phyloP scores from a whole-genome alignment of 2,329 filamentous ascomycete genomes.

The Ophiocordyceps sinensis region DNA sequence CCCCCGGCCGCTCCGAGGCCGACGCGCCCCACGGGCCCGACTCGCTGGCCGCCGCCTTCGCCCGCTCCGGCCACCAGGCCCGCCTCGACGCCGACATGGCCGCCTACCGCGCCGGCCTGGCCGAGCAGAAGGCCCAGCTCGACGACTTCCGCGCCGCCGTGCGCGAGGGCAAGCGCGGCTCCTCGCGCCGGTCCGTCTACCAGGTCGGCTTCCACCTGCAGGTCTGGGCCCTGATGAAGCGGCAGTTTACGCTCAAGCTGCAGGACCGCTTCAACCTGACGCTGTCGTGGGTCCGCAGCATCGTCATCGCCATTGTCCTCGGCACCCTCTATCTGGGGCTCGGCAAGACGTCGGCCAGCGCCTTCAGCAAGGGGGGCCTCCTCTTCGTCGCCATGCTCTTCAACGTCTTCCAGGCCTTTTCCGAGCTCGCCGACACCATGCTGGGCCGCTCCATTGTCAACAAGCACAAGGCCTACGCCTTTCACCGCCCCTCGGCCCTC shows the following conservation, averaged over 20 bases:
- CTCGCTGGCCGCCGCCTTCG: conserved; percentile 55
- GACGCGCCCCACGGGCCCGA: conserved; percentile 58
- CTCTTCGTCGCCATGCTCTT: conserved; percentile 70
- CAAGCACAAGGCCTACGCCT: conserved; percentile 73
- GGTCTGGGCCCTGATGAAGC: conserved; percentile 68
- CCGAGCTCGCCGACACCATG: conserved; percentile 64
- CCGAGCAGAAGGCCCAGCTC: conserved; percentile 50
- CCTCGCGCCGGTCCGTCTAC: conserved; percentile 65
- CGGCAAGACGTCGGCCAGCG: conserved; percentile 49
- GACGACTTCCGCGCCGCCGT: conserved; percentile 68
- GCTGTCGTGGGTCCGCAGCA: conserved; percentile 53
- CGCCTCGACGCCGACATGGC: conserved; percentile 51
- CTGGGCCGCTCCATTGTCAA: conserved; percentile 62
- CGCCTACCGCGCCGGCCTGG: conserved; percentile 49
- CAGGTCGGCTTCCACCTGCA: conserved; percentile 72
- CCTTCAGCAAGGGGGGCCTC: conserved; percentile 70
- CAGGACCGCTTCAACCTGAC: conserved; percentile 69
- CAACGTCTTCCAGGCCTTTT: conserved; percentile 78
- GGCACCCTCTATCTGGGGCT: conserved; percentile 68
- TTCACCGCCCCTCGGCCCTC: conserved; percentile 67
- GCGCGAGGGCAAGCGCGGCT: conserved; percentile 61
- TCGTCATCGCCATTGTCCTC: conserved; percentile 63
- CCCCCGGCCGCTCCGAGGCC: conserved; percentile 46
- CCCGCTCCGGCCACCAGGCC: conserved; percentile 43
- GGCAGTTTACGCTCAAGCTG: conserved; percentile 74